A percentile compares a stretch with the other conserved stretches of the same genome.
Evolutionary conservation across 2,329 filamentous ascomycete species (phyloP).

Genomic region (Neofusicoccum sp.): DNA sequence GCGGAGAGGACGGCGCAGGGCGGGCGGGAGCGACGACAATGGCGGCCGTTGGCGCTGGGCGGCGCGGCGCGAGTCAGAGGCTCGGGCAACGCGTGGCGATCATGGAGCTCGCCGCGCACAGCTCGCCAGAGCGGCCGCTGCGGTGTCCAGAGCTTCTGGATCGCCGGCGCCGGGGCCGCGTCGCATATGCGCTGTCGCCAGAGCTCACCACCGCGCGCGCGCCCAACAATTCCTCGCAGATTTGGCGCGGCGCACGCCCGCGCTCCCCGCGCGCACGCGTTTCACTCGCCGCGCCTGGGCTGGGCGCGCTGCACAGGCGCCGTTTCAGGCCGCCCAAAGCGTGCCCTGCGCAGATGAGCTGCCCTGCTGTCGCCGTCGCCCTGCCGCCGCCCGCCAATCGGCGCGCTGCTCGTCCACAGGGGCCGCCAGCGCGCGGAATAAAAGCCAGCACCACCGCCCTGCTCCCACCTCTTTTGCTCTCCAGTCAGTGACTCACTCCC

Average conservation of each 20-base stretch:
- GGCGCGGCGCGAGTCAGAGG: neutral
- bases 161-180: neutral
- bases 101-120: neutral
- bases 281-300: neutral
- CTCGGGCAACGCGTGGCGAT: slow-evolving; percentile 6
- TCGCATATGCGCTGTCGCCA: neutral
- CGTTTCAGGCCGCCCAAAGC: slow-evolving; percentile 5
- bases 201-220: neutral
- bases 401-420: neutral
- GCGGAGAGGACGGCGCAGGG: neutral
- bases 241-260: no score
- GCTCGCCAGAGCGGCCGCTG: neutral
- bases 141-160: slow-evolving; percentile 7
- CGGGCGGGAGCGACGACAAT: neutral
- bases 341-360: neutral
- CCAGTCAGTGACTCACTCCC: slow-evolving; percentile 6
- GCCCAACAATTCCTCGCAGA: no score
- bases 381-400: neutral
- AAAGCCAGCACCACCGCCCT: neutral
- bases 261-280: neutral
- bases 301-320: neutral
- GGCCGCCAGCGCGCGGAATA: neutral
- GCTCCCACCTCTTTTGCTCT: neutral
- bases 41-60: neutral
- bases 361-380: neutral